Base-by-base conservation (phyloP, 441 rosid species). In the Mallotus japonicus region DNA sequence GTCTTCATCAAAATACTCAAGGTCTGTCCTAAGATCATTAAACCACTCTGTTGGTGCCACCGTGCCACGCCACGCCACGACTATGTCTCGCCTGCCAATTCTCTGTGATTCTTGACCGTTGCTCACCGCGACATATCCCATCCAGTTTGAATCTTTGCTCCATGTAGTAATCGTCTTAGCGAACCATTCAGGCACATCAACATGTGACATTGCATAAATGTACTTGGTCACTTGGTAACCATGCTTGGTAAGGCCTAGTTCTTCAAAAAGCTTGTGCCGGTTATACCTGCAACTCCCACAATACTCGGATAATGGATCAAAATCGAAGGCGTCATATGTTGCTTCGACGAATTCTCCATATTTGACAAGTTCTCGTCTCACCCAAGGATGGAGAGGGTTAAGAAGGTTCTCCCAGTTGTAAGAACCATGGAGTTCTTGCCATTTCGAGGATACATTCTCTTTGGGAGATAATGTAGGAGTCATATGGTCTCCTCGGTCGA, bases 81-180 rank as follows among this genome's bases (percentile, higher is more conserved):
- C 81, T 22, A 90, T 86, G 79, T 93, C 95, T 71, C 95, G 73
- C 69, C 92, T 75, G 24, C 97, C 97, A 0, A 91, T 88, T 81
- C 95, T 78, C 9, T n/a, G 4, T 0, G 90, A 69, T 79, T 89
- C 95, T 65, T 78, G 57, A 34, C 85, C 85, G 40, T 85, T 81
- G 49, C 92, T 87, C 40, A 81, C 85, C 0, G 92, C 92, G 0
- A 89, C 81, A 46, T 83, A 88, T 0, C 97, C 90, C 83, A 89
- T 86, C 97, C 95, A 89, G 56, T 91, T 91, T n/a, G 92, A 89
- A 56, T 89, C 92, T 77, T 84, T 89, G 82, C 92, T 89, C 92
- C 92, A 89, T 13, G 80, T 78, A 34, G 58, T 8, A 13, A 77
- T 22, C 0, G 92, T 81, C 60, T 75, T 81, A 55, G 78, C 83